Conservation (phyloP, 192 early-diverging fungal species). For the Coemansia sp. region DNA sequence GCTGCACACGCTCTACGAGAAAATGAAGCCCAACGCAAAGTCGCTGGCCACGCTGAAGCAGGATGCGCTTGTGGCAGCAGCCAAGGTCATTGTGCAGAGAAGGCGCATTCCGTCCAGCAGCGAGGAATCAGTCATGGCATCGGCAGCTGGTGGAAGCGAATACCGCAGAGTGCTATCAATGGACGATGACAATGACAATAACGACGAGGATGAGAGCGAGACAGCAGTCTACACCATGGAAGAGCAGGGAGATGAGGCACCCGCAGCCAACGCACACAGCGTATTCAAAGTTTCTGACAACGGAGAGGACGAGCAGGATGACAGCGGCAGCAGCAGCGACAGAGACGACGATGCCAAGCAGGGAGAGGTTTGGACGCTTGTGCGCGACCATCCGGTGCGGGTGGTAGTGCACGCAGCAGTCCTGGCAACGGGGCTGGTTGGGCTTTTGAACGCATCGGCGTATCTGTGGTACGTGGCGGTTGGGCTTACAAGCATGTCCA, state of each 20-base stretch:
- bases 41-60: conserved; percentile 30
- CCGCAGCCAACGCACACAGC: not conserved
- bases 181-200: not conserved
- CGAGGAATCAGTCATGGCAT: not conserved
- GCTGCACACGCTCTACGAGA: conserved; percentile 39
- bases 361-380: conserved; percentile 26
- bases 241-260: not conserved
- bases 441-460: conserved; percentile 64
- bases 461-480: conserved; percentile 82
- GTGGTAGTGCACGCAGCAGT: conserved; percentile 22
- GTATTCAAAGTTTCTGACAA: conserved; percentile 7
- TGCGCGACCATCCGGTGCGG: conserved; percentile 20
- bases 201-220: not conserved
- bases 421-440: conserved; percentile 51
- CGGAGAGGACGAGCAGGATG: conserved; percentile 1
- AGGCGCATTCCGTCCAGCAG: not conserved
- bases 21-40: conserved; percentile 35
- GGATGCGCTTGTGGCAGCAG: conserved; percentile 45
- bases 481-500: conserved; percentile 71
- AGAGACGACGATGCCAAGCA: not conserved
- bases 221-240: not conserved
- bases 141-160: conserved; percentile 2
- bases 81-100: conserved; percentile 44
- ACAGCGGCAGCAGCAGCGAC: conserved; percentile 4
- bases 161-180: conserved; percentile 28